These are phyloP conservation scores for Cladosporium sp. DNA, from an alignment of 2,329 filamentous ascomycete species.

Conservation along the genomic window DNA sequence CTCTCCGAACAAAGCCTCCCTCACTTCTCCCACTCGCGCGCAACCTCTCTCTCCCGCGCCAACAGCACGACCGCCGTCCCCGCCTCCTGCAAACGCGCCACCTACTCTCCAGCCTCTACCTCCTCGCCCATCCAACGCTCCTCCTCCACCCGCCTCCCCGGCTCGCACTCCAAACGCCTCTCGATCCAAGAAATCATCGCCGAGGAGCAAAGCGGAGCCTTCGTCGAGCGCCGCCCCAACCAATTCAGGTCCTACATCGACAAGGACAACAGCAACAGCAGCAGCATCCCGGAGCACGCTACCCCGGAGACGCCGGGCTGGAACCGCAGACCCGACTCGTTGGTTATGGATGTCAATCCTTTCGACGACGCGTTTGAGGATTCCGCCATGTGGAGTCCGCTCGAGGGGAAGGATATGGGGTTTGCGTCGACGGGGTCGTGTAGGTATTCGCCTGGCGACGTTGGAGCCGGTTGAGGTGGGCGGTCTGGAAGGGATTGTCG, in stretches of 20 bases:
- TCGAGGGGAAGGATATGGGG: background rate
- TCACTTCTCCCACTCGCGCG: background rate
- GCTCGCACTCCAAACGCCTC: constrained; percentile 18
- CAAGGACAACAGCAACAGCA: no score
- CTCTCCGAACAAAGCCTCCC: background rate
- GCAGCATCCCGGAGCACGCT: constrained; percentile 32
- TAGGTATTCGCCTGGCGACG: background rate
- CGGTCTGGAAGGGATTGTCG: no score
- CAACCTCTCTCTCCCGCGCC: constrained; percentile 2
- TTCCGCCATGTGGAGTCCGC: constrained; percentile 9
- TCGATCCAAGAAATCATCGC: constrained; percentile 30
- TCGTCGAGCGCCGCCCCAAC: constrained; percentile 26
- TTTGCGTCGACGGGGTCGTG: no score
- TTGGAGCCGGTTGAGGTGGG: background rate
- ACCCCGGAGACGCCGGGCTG: background rate
- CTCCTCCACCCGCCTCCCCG: constrained; percentile 12
- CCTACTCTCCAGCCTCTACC: background rate
- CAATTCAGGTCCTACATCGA: constrained; percentile 35
- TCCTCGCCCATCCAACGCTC: background rate
- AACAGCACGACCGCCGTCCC: constrained; percentile 1
- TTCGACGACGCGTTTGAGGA: background rate
- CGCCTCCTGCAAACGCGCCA: background rate
- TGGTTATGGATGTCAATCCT: background rate
- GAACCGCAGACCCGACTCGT: background rate
- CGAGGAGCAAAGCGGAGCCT: constrained; percentile 24